Evolutionary conservation across 345 rosid species (phyloP), one percentile per base, ranked within the genome.

Genomic region (Euphorbia peplus): DNA sequence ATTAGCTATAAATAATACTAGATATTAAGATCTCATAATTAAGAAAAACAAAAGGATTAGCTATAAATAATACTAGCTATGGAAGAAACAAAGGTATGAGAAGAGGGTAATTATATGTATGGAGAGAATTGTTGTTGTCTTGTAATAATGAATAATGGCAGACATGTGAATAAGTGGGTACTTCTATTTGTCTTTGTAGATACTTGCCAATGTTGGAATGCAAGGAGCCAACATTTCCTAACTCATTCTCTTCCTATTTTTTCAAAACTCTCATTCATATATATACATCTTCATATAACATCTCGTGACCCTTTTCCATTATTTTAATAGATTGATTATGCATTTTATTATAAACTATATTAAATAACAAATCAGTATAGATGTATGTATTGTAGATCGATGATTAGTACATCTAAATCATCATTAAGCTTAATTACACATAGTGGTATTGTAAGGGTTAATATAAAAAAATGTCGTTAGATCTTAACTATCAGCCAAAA

Each of bases 161-260:
- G 81, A 86, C 86, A 83, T 83, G 90, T 86, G 88, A 86, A 74
- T 80, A 69, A 79, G 78, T 82, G 88, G 85, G 86, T 83, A 76
- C 87, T 57, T 80, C 21, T 39, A 73, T 86, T 82, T 86, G 87
- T 80, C 90, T 22, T 14, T 71, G 60, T 76, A 70, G 56, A 76
- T 74, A 81, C 74, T 63, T 78, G 87, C 80, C 87, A 78, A 74
- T 73, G 64, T 75, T 73, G 72, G 63, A 71, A 50, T 71, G 69
- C 76, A 73, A 74, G 75, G 66, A 62, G 56, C 77, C 76, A 71
- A 58, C 42, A 39, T 66, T 44, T 76, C 76, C 70, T 35, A 74
- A 69, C 72, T 63, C 60, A 28, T 74, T 29, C 3, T 25, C 29
- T n/a, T n/a, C n/a, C n/a, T n/a, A n/a, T 41, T 56, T 54, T 25